Evolutionary conservation across 306 rosid genomes (phyloP), one percentile per base, ranked within the genome.

Genomic region (Prunus fruticosa): DNA sequence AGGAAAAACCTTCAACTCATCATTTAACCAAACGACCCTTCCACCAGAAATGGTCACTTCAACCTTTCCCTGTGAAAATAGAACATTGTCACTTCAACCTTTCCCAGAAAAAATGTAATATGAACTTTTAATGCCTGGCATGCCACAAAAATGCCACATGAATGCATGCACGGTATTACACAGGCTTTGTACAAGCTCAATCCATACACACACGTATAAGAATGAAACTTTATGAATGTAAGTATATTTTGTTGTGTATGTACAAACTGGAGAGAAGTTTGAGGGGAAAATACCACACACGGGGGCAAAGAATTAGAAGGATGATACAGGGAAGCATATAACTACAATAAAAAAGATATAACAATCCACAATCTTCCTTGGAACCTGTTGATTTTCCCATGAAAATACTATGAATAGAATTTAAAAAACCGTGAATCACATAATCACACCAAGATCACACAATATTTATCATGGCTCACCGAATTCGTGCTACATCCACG

Each of bases 11-110:
- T 84, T 90, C 79, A 94, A 87, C 81, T 90, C 88, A 78, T 90
- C 76, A 51, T 91, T 90, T 87, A 91, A 88, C 98, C 98, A 94
- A 68, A 91, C 98, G 78, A 94, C 74, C 89, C 88, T 85, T 87
- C 98, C 98, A 74, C 96, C 90, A 60, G 95, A 79, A 78, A 94
- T 85, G 69, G 98, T 91, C 69, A 91, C 98, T 87, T 91, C 98
- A 77, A 94, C 79, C 79, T 91, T 94, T 34, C 98, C 98, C 98
- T 94, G 88, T 32, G 78, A 81, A 74, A 57, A 38, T 38, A 30
- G 25, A 54, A 9, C 64, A 54, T 54, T 32, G n/a, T 91, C 71
- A 94, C 97, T 88, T 94, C 97, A 78, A 94, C 73, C 80, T 88
- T 91, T 43, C 97, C 97, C 94, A 90, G 88, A 56, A 77, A 81